Evolutionary conservation across 1,284 basidiomycete genomes (phyloP), one percentile per base, ranked within the genome.

Genomic region (Tetrapyrgos nigripes): DNA sequence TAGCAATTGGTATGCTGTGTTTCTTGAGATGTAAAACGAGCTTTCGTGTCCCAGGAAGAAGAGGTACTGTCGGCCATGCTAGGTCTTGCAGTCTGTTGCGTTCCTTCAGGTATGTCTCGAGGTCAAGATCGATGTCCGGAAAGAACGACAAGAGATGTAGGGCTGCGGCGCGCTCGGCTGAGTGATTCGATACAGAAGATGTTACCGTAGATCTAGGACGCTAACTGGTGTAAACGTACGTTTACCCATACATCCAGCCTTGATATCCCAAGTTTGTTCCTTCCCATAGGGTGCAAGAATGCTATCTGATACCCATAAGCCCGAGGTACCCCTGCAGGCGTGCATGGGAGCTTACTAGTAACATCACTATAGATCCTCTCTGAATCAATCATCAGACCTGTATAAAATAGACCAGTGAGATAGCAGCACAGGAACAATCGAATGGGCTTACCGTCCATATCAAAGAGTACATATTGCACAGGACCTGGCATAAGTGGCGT

Each of bases 211-310:
- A 33, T 23, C 11, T n/a, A n/a, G 14, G 21, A 24, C n/a, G 13
- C 24, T 10, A n/a, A 50, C 44, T 43, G 40, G 45, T n/a, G n/a
- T 40, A 47, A 37, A 76, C 86, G 62, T 63, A 91, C 91, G 84
- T 79, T 89, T 91, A 53, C 92, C 91, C 91, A 93, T 93, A 55
- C 89, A 83, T 0, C 88, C 88, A 21, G 89, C 87, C 68, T 93
- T 93, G 60, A 93, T 91, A 56, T 91, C 87, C 90, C 91, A 92
- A 8, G 89, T 89, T 89, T 93, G 91, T 64, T 83, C 75, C 60
- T 85, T 86, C 33, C 89, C 91, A 67, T 89, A 85, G n/a, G 76
- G 76, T n/a, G 77, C 83, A 37, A 93, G 83, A 58, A 92, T 89
- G 43, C 84, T 79, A 73, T 93, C 88, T 89, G 65, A 8, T 26